Evolutionary conservation across 2,329 filamentous ascomycete genomes (phyloP).

Genomic region (Corniculantispora saksenae): DNA sequence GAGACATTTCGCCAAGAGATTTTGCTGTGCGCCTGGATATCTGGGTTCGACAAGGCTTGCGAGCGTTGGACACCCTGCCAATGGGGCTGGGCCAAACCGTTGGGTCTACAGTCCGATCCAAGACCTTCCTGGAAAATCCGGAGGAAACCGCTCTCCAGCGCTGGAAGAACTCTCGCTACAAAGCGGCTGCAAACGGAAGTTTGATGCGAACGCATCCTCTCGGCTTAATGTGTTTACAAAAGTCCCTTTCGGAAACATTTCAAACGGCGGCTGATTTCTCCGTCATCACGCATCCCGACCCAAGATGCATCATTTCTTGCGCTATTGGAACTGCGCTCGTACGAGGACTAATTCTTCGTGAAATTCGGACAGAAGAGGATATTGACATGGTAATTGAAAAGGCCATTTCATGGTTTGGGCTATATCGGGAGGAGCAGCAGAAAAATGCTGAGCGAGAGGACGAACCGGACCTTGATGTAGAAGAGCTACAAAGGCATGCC

Average conservation of each 20-base stretch:
- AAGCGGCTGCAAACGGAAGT: slow-evolving; percentile 52
- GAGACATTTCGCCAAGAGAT: slow-evolving; percentile 37
- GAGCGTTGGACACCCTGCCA: slow-evolving; percentile 46
- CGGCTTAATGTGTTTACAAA: slow-evolving; percentile 44
- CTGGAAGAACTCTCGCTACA: slow-evolving; percentile 42
- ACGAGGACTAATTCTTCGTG: slow-evolving; percentile 46
- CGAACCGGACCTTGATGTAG: slow-evolving; percentile 37
- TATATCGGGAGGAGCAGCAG: slow-evolving; percentile 21
- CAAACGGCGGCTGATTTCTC: slow-evolving; percentile 36
- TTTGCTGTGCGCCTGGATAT: slow-evolving; percentile 47
- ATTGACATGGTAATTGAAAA: slow-evolving; percentile 43
- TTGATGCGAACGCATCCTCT: slow-evolving; percentile 55
- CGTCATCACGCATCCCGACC: slow-evolving; percentile 51
- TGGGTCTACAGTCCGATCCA: slow-evolving; percentile 42
- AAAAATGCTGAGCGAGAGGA: slow-evolving; percentile 29
- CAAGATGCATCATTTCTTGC: slow-evolving; percentile 51
- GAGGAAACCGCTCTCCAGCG: slow-evolving; percentile 38
- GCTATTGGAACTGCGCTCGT: slow-evolving; percentile 49
- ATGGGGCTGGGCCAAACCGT: slow-evolving; percentile 51
- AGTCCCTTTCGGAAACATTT: slow-evolving; percentile 45
- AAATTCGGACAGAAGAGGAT: slow-evolving; percentile 41
- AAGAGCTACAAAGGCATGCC: slow-evolving; percentile 35
- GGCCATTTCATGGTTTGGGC: slow-evolving; percentile 41
- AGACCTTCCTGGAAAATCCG: slow-evolving; percentile 42
- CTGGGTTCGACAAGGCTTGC: slow-evolving; percentile 50